phyloP scores from a whole-genome alignment of 192 early-diverging fungal genomes.

The Podila horticola region DNA sequence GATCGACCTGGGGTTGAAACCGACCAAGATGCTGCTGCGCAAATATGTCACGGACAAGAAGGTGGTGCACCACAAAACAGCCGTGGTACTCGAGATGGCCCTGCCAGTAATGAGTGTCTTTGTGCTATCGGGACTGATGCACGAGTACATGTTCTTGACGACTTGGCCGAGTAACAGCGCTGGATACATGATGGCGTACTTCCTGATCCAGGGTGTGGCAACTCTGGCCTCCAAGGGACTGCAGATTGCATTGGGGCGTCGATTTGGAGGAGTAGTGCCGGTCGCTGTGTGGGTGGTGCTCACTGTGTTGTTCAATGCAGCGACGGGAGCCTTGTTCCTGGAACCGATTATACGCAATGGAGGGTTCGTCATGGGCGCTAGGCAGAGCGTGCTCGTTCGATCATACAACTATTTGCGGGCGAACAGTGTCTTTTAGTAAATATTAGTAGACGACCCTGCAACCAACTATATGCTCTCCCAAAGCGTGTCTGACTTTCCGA shows the following conservation, averaged over 20 bases:
- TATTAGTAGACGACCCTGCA: too few species aligned
- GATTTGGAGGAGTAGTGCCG: not conserved
- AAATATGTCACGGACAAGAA: constrained; percentile 17
- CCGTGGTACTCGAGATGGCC: constrained; percentile 6
- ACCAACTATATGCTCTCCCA: too few species aligned
- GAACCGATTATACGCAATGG: constrained; percentile 28
- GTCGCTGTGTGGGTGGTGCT: constrained; percentile 13
- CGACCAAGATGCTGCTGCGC: constrained; percentile 15
- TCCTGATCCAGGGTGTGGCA: constrained; percentile 32
- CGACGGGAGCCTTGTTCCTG: constrained; percentile 26
- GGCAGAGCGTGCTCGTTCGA: constrained; percentile 31
- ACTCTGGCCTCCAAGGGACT: constrained; percentile 36
- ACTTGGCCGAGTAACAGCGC: constrained; percentile 22
- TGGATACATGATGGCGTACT: constrained; percentile 34
- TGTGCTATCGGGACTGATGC: constrained; percentile 45
- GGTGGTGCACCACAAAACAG: not conserved
- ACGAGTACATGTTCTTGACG: constrained; percentile 29
- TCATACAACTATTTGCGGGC: constrained; percentile 36
- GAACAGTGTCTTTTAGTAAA: constrained; percentile 24
- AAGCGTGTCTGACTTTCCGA: too few species aligned
- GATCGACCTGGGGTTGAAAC: constrained; percentile 40
- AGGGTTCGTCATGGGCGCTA: constrained; percentile 22
- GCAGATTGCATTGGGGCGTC: constrained; percentile 15
- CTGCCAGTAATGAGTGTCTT: constrained; percentile 44
- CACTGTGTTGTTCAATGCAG: constrained; percentile 32